Conservation (phyloP, 2,329 filamentous ascomycete species). For the Stachybotrys elegans region DNA sequence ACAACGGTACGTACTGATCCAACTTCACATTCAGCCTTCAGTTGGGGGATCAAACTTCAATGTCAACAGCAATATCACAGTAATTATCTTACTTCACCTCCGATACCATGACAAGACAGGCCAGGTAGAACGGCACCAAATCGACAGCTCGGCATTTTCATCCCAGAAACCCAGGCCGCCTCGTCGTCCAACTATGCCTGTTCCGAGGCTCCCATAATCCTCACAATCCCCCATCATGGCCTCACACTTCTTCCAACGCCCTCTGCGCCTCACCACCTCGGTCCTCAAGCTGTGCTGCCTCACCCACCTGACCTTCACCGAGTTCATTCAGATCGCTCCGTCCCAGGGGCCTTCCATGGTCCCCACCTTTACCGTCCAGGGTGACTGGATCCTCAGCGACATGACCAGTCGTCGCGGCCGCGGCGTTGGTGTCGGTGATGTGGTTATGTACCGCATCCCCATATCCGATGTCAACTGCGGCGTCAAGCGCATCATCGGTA, state of each 20-base stretch:
- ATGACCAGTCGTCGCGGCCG: conserved; percentile 66
- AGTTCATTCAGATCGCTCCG: conserved; percentile 55
- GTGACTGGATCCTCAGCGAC: conserved; percentile 65
- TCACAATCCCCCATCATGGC: conserved; percentile 14
- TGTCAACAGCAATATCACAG: too few species aligned
- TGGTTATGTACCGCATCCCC: conserved; percentile 76
- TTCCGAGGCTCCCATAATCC: too few species aligned
- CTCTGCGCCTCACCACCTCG: conserved; percentile 28
- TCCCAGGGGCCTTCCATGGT: conserved; percentile 81
- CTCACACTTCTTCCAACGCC: conserved; percentile 32
- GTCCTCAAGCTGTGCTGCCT: conserved; percentile 35
- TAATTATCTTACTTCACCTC: too few species aligned
- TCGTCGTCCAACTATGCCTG: too few species aligned
- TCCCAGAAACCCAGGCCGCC: too few species aligned
- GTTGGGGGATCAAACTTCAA: too few species aligned
- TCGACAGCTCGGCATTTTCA: too few species aligned
- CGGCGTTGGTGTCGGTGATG: conserved; percentile 67
- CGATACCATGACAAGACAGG: too few species aligned
- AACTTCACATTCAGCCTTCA: too few species aligned
- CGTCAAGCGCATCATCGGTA: conserved; percentile 74
- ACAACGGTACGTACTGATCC: too few species aligned
- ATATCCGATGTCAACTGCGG: conserved; percentile 50
- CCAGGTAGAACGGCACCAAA: too few species aligned
- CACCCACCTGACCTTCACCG: conserved; percentile 42
- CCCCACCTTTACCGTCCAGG: conserved; percentile 67